These are phyloP conservation scores for Wickerhamomyces tratensis DNA, from an alignment of 805 yeast species.

Conservation along the genomic window DNA sequence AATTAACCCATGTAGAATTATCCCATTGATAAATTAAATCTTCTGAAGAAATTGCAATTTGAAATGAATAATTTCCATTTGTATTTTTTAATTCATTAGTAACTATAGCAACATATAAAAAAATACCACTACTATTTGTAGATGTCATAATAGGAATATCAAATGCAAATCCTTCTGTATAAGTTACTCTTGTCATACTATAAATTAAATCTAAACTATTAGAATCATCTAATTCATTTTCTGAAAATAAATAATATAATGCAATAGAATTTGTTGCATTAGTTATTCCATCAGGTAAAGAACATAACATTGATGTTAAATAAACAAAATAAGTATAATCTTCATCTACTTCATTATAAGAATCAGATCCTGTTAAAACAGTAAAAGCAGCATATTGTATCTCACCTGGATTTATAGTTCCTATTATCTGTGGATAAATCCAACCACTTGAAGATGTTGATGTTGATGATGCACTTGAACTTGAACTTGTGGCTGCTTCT, in stretches of 20 bases:
- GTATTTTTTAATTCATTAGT: background rate
- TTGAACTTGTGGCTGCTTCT: too few species aligned
- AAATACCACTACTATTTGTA: background rate
- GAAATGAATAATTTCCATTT: conserved; percentile 12
- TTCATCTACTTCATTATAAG: background rate
- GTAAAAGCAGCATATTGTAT: background rate
- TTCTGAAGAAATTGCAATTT: conserved; percentile 55
- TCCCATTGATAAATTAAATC: conserved; percentile 68
- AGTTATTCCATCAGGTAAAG: background rate
- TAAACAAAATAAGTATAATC: too few species aligned
- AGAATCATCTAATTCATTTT: background rate
- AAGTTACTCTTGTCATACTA: background rate
- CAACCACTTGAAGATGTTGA: background rate
- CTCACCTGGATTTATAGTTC: background rate
- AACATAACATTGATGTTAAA: background rate
- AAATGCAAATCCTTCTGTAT: background rate
- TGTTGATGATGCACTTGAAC: too few species aligned
- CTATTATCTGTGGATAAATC: background rate
- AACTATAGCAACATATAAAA: background rate
- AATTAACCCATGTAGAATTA: conserved; percentile 37
- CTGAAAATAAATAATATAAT: background rate
- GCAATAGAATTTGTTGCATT: background rate
- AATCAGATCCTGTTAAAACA: background rate
- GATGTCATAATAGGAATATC: background rate
- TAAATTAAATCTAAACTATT: too few species aligned